Base-by-base conservation (phyloP, 306 rosid species). In the Fragaria vesca region DNA sequence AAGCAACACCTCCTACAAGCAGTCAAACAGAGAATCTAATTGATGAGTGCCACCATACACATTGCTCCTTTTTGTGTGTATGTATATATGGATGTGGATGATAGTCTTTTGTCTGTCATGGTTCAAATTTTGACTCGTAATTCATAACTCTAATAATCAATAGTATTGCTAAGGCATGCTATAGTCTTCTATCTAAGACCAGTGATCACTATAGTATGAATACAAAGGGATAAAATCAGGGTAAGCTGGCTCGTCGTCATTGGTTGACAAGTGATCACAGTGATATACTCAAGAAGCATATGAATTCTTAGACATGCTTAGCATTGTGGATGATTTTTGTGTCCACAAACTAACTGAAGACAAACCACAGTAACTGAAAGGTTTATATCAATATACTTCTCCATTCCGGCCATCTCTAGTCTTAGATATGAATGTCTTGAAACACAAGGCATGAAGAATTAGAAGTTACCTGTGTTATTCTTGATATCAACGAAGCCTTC, bases 401-500 rank as follows among this genome's bases (percentile, higher is more conserved):
- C 68, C 42, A 30, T 62, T 30, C n/a, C 2, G 46, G 46, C 46
- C 67, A 12, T 62, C 3, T 30, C 40, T 30, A 30, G 61, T 15
- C 46, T 71, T 34, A 54, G 20, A 54, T 11, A 72, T 32, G 8
- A 52, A n/a, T 54, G 24, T 52, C 6, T 16, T 10, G 36, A 30
- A 51, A 11, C 76, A 30, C 45, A 7, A 32, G 4, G 43, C 12
- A 3, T 12, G 12, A 73, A 15, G 28, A 60, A 40, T 54, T n/a
- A 66, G 8, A 20, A 42, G 18, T 78, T 85, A 93, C 98, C 98
- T 50, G 86, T 66, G 73, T 69, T 80, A 3, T 67, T 81, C 85
- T 78, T 86, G 52, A 86, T 80, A 26, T 93, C 91, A 75, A 90
- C 78, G 85, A 85, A 91, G 43, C 97, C 97, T 52, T 90, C 82